Evolutionary conservation across 306 rosid species (phyloP), one percentile per base, ranked within the genome.

Genomic region (Gleditsia sinensis): DNA sequence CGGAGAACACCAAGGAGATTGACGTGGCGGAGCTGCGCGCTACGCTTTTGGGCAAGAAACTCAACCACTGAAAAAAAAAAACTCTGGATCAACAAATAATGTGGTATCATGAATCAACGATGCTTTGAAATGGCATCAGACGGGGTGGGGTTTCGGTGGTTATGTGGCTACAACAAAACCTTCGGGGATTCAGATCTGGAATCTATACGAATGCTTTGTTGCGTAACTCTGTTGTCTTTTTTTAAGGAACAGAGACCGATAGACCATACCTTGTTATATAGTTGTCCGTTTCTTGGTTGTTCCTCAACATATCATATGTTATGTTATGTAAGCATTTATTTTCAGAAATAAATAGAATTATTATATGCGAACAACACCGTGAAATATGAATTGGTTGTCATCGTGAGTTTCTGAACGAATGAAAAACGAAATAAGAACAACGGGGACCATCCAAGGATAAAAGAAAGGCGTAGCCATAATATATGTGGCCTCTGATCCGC

Each of bases 1-100:
- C 97, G 0, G 98, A 88, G 78, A 94, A 88, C 24, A 51, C 19
- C 27, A 71, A 80, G 17, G 94, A 94, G 66, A 77, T 85, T 42
- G 98, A 94, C 68, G 94, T 75, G 4, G 96, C 94, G 3, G 96
- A 94, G 64, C 85, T 94, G 3, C 90, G 98, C 2, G 86, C 91
- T 9, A 34, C 36, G 4, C 94, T 94, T 59, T 48, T 91, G 9
- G 80, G 14, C 55, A 86, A 87, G 59, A 91, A 89, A 50, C 4
- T 56, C 43, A 32, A 58, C 69, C 65, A 69, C 42, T 78, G 3
- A 30, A 21, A 21, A 7, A 27, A 12, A 2, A 16, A 13, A 19
- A 0, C 6, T 4, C 45, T n/a, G n/a, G 45, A 60, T n/a, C 16
- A 17, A 9, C 12, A 40, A 9, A 39, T 37, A 37, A 39, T 39